A percentile compares a stretch with the other conserved stretches of the same genome.
phyloP scores from a whole-genome alignment of 1,284 basidiomycete genomes.

The Paramarasmius palmivorus region DNA sequence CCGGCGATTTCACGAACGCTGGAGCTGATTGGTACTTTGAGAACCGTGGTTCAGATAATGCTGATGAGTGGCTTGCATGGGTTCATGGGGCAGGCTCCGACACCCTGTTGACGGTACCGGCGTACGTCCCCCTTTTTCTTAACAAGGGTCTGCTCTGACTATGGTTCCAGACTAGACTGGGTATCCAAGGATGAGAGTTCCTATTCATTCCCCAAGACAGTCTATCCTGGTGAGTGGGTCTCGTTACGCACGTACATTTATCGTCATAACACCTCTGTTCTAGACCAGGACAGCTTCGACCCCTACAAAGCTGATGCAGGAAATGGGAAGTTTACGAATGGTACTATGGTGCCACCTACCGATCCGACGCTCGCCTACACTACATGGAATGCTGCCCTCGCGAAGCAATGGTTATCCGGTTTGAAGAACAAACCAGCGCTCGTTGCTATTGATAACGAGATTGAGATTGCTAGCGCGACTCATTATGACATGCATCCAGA shows the following conservation, averaged over 20 bases:
- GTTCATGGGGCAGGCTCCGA: conserved; percentile 42
- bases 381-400: conserved; percentile 44
- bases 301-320: conserved; percentile 49
- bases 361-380: conserved; percentile 39
- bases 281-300: conserved; percentile 43
- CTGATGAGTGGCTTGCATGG: conserved; percentile 50
- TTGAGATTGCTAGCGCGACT: conserved; percentile 51
- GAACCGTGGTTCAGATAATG: conserved; percentile 40
- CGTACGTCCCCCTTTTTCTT: conserved; percentile 31
- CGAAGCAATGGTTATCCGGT: conserved; percentile 41
- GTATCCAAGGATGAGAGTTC: conserved; percentile 50
- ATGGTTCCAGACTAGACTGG: conserved; percentile 45
- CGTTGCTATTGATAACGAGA: conserved; percentile 52
- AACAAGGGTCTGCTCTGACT: neutral
- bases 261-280: neutral
- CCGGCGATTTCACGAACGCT: conserved; percentile 50
- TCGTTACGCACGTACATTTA: neutral
- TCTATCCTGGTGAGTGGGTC: conserved; percentile 38
- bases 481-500: conserved; percentile 54
- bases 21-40: conserved; percentile 57
- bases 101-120: conserved; percentile 45
- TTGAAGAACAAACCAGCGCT: conserved; percentile 45
- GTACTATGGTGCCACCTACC: conserved; percentile 38
- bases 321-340: conserved; percentile 44
- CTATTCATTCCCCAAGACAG: conserved; percentile 44